phyloP scores from a whole-genome alignment of 768 basidiomycete species.

The Asterophora lycoperdoides region DNA sequence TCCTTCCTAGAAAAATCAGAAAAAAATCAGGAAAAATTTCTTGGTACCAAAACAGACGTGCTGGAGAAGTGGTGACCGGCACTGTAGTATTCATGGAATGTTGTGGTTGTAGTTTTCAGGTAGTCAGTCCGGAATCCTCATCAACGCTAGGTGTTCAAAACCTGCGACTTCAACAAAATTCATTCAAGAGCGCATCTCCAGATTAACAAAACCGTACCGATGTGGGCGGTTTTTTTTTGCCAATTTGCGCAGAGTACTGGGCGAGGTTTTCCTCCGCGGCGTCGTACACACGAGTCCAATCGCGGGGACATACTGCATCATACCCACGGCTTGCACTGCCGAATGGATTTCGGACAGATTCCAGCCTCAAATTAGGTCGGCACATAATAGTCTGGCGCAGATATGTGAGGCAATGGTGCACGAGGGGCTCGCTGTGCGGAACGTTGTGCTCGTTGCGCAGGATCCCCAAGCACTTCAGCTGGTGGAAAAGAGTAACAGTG shows the following conservation, averaged over 20 bases:
- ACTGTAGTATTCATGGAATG: too few relatives aligned
- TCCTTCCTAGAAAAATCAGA: too few relatives aligned
- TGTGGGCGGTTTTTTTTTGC: too few relatives aligned
- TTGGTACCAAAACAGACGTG: too few relatives aligned
- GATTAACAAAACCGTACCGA: neutral
- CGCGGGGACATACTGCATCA: slow-evolving; percentile 14
- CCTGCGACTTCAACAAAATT: neutral
- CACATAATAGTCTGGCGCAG: slow-evolving; percentile 30
- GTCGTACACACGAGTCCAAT: slow-evolving; percentile 20
- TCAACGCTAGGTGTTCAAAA: too few relatives aligned
- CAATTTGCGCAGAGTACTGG: neutral
- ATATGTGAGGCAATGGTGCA: slow-evolving; percentile 31
- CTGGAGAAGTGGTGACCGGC: too few relatives aligned
- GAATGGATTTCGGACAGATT: slow-evolving; percentile 12
- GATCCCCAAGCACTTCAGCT: slow-evolving; percentile 35
- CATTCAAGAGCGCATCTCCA: neutral
- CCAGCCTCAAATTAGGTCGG: slow-evolving; percentile 23
- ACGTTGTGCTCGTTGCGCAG: slow-evolving; percentile 23
- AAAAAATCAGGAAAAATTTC: too few relatives aligned
- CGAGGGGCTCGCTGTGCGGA: neutral
- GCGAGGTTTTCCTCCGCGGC: slow-evolving; percentile 19
- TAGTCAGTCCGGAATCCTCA: too few relatives aligned
- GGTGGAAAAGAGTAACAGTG: slow-evolving; percentile 37
- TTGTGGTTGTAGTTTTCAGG: too few relatives aligned
- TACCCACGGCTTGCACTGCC: slow-evolving; percentile 12